Evolutionary conservation across 208 protist species (phyloP).

Genomic region (Trypanosoma cruzi): DNA sequence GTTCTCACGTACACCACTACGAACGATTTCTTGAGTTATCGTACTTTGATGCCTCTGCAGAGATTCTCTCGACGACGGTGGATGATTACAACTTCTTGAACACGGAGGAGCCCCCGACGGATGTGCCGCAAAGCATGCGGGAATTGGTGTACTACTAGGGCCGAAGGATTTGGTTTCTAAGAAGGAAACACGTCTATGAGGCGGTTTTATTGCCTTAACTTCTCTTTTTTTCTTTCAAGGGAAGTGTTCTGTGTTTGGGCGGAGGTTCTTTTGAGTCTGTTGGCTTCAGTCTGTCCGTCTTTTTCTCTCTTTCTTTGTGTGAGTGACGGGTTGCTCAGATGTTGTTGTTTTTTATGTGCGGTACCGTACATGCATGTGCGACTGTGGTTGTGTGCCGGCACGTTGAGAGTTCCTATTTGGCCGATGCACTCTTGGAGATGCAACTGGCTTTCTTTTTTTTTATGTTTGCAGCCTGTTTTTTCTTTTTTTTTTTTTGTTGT

Average conservation of each 20-base stretch:
- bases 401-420: neutral
- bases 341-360: neutral
- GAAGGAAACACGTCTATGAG: neutral
- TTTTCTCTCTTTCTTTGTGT: constrained; percentile 12
- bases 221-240: neutral
- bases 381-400: neutral
- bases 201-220: neutral
- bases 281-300: neutral
- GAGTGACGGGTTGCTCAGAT: neutral
- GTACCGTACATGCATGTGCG: neutral
- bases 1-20: constrained; percentile 95
- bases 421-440: neutral
- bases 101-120: constrained; percentile 39
- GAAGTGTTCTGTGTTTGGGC: neutral
- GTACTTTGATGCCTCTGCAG: constrained; percentile 81
- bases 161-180: neutral
- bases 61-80: constrained; percentile 70
- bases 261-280: neutral
- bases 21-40: constrained; percentile 80
- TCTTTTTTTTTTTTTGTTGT: no score
- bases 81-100: constrained; percentile 90
- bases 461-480: neutral
- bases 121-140: constrained; percentile 78
- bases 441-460: neutral
- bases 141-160: constrained; percentile 79